phyloP scores from a whole-genome alignment of 441 rosid genomes.

The Corymbia citriodora region DNA sequence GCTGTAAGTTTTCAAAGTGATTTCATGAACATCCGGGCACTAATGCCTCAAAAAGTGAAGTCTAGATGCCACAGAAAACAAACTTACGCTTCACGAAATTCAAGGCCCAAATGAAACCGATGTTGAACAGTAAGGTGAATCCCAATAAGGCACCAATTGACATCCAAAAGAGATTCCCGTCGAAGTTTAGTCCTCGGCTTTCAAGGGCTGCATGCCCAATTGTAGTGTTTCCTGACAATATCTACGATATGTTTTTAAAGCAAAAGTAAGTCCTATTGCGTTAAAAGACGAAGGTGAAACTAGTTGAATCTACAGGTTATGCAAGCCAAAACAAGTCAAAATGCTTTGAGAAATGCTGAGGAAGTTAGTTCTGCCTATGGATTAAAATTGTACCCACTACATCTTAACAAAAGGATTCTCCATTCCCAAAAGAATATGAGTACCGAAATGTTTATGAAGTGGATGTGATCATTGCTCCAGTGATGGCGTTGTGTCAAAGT shows the following conservation, averaged over 20 bases:
- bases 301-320: neutral
- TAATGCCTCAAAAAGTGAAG: neutral
- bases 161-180: slow-evolving; percentile 22
- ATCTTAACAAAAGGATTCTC: neutral
- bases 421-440: neutral
- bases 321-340: neutral
- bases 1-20: slow-evolving; percentile 14
- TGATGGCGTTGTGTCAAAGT: neutral
- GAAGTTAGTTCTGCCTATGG: neutral
- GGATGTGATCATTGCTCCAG: neutral
- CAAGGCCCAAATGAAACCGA: slow-evolving; percentile 36
- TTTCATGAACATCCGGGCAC: neutral
- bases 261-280: neutral
- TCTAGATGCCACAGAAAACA: neutral
- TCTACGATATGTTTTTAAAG: slow-evolving; percentile 2
- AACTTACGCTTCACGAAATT: slow-evolving; percentile 36
- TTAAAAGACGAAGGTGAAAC: neutral
- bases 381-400: neutral
- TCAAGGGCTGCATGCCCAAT: slow-evolving; percentile 26
- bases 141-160: slow-evolving; percentile 38
- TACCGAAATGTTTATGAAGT: neutral
- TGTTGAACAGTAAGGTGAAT: slow-evolving; percentile 25
- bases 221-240: slow-evolving; percentile 21
- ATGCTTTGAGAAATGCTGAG: neutral
- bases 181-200: slow-evolving; percentile 37